Evolutionary conservation across 345 rosid species (phyloP).

Genomic region (Eucalyptus curtisii): DNA sequence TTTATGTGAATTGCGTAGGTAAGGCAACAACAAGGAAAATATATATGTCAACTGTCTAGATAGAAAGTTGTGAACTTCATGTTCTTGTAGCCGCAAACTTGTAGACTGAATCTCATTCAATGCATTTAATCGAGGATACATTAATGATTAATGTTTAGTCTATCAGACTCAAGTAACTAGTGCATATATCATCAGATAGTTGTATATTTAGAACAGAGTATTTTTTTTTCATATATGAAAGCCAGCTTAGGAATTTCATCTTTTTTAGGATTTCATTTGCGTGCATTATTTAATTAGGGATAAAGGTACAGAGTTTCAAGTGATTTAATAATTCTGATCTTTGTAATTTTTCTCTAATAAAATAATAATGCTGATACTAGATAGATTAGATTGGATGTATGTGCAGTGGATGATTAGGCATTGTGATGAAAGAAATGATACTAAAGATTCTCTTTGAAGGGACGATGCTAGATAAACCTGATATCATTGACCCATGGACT

Average conservation of each 20-base stretch:
- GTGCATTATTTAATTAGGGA: not conserved
- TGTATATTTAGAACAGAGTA: not conserved
- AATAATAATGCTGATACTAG: not conserved
- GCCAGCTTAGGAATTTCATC: not conserved
- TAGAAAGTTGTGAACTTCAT: not conserved
- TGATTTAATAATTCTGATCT: not conserved
- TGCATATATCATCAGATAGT: not conserved
- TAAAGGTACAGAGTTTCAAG: not conserved
- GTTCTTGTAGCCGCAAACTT: not conserved
- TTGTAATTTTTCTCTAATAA: not conserved
- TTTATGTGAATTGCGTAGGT: no score
- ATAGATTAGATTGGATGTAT: not conserved
- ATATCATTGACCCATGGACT: not conserved
- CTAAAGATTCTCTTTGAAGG: not conserved
- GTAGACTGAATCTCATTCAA: not conserved
- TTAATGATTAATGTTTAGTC: not conserved
- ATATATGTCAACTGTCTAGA: not conserved
- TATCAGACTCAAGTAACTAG: not conserved
- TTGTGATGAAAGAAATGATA: not conserved
- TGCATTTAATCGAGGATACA: not conserved
- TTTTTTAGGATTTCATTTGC: no score
- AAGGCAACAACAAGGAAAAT: not conserved
- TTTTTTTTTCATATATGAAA: not conserved
- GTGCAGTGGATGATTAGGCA: not conserved
- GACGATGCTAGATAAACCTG: not conserved